phyloP scores from a whole-genome alignment of 805 yeast genomes.

The Saturnispora hagleri region DNA sequence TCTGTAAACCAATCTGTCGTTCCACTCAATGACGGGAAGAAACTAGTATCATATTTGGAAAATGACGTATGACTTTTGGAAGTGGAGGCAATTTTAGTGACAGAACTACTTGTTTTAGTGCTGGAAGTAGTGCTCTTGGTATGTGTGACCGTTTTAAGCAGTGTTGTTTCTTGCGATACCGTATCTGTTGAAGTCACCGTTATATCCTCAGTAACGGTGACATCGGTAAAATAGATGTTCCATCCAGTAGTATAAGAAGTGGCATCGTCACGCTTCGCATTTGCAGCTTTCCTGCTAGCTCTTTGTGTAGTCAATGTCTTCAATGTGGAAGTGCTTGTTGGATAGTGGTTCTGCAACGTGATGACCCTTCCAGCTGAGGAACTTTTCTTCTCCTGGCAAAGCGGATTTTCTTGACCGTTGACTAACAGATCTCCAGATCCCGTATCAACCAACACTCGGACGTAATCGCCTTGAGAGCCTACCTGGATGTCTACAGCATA shows the following conservation, averaged over 20 bases:
- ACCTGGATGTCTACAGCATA: slow-evolving; percentile 35
- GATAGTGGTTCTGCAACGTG: neutral
- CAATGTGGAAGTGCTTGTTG: neutral
- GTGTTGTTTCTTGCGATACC: neutral
- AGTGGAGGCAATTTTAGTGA: neutral
- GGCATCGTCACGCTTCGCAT: slow-evolving; percentile 3
- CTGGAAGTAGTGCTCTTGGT: neutral
- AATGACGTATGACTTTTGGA: neutral
- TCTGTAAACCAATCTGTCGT: slow-evolving; percentile 5
- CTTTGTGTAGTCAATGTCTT: neutral
- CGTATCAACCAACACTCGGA: slow-evolving; percentile 50
- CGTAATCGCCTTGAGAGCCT: slow-evolving; percentile 46
- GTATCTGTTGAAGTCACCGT: neutral
- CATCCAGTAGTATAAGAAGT: slow-evolving; percentile 9
- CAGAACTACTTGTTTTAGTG: neutral
- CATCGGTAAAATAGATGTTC: slow-evolving; percentile 9
- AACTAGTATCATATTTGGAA: neutral
- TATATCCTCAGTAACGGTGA: slow-evolving; percentile 5
- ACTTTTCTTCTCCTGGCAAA: neutral
- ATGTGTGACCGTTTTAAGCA: neutral
- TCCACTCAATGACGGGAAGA: slow-evolving; percentile 8
- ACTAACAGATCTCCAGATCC: slow-evolving; percentile 65
- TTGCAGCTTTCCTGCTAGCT: neutral
- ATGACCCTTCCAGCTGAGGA: neutral
- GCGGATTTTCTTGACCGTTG: slow-evolving; percentile 17